These are phyloP conservation scores for Trebouxia sp. DNA, from an alignment of 139 green algal species.

Conservation along the genomic window DNA sequence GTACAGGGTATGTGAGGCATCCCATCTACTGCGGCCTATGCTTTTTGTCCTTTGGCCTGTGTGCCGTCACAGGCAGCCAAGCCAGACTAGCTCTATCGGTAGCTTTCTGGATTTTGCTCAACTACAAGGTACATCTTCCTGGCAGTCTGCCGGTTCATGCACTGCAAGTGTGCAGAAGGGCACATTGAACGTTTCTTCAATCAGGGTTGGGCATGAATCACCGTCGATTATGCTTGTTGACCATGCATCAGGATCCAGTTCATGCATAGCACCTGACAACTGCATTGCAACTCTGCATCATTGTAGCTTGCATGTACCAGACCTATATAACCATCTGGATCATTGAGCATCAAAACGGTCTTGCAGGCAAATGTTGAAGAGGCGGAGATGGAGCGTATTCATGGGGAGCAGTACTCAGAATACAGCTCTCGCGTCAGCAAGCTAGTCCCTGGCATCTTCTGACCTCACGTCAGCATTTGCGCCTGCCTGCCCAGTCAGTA, in stretches of 20 bases:
- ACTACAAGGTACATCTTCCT: too few relatives aligned
- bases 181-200: too few relatives aligned
- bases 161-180: too few relatives aligned
- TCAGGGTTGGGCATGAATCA: too few relatives aligned
- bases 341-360: neutral
- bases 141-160: too few relatives aligned
- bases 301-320: too few relatives aligned
- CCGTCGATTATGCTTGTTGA: too few relatives aligned
- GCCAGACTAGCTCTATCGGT: conserved; percentile 4
- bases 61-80: conserved; percentile 9
- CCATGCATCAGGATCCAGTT: too few relatives aligned
- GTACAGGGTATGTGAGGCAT: conserved; percentile 8
- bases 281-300: too few relatives aligned
- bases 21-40: conserved; percentile 11
- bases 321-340: neutral
- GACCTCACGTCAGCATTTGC: neutral
- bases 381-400: neutral
- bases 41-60: conserved; percentile 15
- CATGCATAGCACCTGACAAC: too few relatives aligned
- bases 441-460: conserved; percentile 12
- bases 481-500: too few relatives aligned
- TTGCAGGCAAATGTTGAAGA: conserved; percentile 14
- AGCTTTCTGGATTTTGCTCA: conserved; percentile 9
- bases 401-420: neutral
- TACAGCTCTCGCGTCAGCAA: conserved; percentile 23